Evolutionary conservation across 2,329 filamentous ascomycete species (phyloP), one percentile per base, ranked within the genome.

Genomic region (Magnaporthiopsis incrustans): DNA sequence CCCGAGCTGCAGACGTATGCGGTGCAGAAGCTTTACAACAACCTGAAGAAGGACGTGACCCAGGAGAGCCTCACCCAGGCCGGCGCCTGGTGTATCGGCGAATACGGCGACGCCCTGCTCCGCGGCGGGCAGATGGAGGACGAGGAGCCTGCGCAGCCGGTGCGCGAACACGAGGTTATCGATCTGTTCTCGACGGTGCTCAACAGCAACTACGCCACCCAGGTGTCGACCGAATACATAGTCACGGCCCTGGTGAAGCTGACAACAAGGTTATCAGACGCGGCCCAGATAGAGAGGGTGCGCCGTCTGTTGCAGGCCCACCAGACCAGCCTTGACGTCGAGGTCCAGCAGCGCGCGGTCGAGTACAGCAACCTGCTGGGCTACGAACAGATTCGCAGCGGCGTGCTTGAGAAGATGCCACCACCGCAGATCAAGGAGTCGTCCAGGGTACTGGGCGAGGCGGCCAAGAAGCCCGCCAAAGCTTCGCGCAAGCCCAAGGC

Each of bases 371-470:
- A 98, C 72, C 82, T 99, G n/a, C 98, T 99, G 71, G 85, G 86
- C 0, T 92, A 92, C 71, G 93, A 99, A 69, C 82, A 92, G 66
- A 90, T 99, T 64, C 88, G 94, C 64, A 85, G 85, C 66, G 95
- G 95, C 65, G 95, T 99, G 3, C 80, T 99, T 14, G 95, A 99
- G 77, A 96, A 95, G 75, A 99, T 99, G 96, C 95, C 95, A 10
- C 86, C 95, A 1, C 95, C 95, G 11, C 94, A 98, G 75, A 98
- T 99, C 72, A 92, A 94, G 69, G 95, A 99, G 74, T 92, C 96
- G 74, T 94, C 95, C 64, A 85, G 94, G 66, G 93, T 97, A 3
- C 81, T 99, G 25, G 93, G 93, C 58, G 90, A 94, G 71, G 88
- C 92, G 1, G 66, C 74, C 38, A 75, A 76, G 66, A 88, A 87